Base-by-base conservation (phyloP, 1,284 basidiomycete species). In the Papiliotrema terrestris region DNA sequence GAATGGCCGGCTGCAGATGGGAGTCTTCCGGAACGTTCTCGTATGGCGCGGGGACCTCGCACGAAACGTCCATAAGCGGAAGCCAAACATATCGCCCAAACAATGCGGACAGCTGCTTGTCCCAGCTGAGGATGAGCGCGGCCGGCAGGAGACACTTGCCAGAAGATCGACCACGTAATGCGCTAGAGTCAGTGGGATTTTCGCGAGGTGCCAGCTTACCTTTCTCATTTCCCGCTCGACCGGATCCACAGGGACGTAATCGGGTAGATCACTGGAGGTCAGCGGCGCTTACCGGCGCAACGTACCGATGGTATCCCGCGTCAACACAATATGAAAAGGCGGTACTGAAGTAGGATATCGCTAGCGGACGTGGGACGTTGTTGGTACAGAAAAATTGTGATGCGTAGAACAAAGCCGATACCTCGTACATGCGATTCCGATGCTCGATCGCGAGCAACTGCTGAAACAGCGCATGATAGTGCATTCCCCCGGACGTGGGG, bases 341-440 rank as follows among this genome's bases (percentile, higher is more conserved):
- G 9, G 46, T 49, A 35, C 46, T 49, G 35, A 49, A 49, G n/a
- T 49, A 49, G 17, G 46, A 49, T n/a, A 49, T 49, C 6, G 46
- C 46, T 23, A 49, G 36, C 11, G 46, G 46, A 19, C 46, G 13
- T 13, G 46, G 46, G 15, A 29, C 25, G 20, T 49, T 49, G 46
- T 49, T 49, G 35, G 46, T 49, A 20, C 46, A 49, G 46, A 49
- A 49, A 35, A 49, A 49, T 20, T 49, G 46, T 9, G 46, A 49
- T 17, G 46, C 46, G 35, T 49, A 49, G 26, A 49, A 49, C 19
- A 49, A 35, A 8, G 46, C 46, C 19, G 46, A 37, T 15, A 49
- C 36, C 20, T 49, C 46, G 46, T 49, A 49, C 46, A 49, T 49
- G 6, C 46, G 32, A 17, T 49, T 49, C 19, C 46, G 46, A 25